Evolutionary conservation across 768 basidiomycete genomes (phyloP), one percentile per base, ranked within the genome.

Genomic region (Termitomyces sp.): DNA sequence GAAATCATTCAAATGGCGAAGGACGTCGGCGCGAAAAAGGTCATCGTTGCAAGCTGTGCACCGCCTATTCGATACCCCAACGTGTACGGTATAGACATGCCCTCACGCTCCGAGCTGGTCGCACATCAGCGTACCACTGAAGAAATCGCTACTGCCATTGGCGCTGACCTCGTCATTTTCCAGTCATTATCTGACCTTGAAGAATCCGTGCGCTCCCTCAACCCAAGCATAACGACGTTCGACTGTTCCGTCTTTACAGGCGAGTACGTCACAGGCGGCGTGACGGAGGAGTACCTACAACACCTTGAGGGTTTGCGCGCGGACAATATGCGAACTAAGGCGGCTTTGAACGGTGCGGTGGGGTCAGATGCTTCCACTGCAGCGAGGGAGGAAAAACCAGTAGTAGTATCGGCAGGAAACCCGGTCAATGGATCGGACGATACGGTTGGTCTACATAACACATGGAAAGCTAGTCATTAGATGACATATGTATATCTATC

Each of bases 1-100:
- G 97, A 99, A 73, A 99, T 99, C 64, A 85, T 99, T 31, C 96
- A 98, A 72, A 98, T 99, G 96, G 97, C 96, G 20, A 96, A 96
- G 71, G 97, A 99, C 69, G 97, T 97, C 15, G 97, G 97, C 15
- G 96, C 97, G 17, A 94, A 91, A 74, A 92, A 91, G 67, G 94
- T 99, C 68, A 89, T 98, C 64, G 87, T 98, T 50, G 97, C 97
- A 1, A 96, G 94, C 54, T 98, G 97, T 70, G 94, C 97, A 8
- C 97, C 97, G 6, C 94, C 97, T 1, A 98, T 99, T 67, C 86
- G 93, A 32, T 85, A 86, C 71, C 89, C 95, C 5, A 97, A 98
- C 70, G 97, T 99, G 5, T 98, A 99, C 74, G 97, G 97, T 20
- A 99, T 99, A 71, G 97, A 99, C 77, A 99, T 98, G 97, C 96